These are phyloP conservation scores for Arthrobotrys sphaeroides DNA, from an alignment of 2,329 filamentous ascomycete species.

Conservation along the genomic window DNA sequence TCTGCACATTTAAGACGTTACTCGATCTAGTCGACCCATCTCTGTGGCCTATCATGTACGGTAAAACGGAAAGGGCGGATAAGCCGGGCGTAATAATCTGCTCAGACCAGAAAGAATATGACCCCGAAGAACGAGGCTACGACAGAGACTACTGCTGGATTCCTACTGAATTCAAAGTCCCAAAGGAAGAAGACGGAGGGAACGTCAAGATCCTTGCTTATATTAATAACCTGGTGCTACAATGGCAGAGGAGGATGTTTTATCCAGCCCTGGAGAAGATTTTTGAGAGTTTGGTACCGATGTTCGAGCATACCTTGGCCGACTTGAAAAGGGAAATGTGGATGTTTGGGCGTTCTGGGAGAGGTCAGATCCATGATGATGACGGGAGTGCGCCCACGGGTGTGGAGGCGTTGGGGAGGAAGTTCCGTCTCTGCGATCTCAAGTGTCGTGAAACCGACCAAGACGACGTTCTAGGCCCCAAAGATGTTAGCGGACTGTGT, in stretches of 20 bases:
- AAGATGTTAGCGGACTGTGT: too few relatives aligned
- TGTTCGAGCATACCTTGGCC: neutral
- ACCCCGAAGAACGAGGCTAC: neutral
- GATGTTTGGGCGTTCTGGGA: too few relatives aligned
- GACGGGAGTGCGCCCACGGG: too few relatives aligned
- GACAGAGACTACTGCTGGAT: neutral
- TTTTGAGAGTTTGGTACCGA: neutral
- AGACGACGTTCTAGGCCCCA: too few relatives aligned
- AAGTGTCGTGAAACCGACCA: too few relatives aligned
- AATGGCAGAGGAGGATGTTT: neutral
- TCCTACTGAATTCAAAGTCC: neutral
- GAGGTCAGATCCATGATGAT: too few relatives aligned
- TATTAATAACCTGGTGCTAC: neutral
- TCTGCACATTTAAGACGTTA: slow-evolving; percentile 67
- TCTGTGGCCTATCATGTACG: slow-evolving; percentile 70
- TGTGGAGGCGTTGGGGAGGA: too few relatives aligned
- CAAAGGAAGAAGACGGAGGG: neutral
- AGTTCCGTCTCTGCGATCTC: too few relatives aligned
- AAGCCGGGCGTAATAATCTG: neutral
- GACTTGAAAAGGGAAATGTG: neutral
- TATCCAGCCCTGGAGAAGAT: neutral
- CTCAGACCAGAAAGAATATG: neutral
- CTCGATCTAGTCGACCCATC: slow-evolving; percentile 73
- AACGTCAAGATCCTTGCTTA: neutral
- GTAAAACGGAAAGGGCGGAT: slow-evolving; percentile 53